Conservation (phyloP, 2,329 filamentous ascomycete genomes). For the Nemania serpens region DNA sequence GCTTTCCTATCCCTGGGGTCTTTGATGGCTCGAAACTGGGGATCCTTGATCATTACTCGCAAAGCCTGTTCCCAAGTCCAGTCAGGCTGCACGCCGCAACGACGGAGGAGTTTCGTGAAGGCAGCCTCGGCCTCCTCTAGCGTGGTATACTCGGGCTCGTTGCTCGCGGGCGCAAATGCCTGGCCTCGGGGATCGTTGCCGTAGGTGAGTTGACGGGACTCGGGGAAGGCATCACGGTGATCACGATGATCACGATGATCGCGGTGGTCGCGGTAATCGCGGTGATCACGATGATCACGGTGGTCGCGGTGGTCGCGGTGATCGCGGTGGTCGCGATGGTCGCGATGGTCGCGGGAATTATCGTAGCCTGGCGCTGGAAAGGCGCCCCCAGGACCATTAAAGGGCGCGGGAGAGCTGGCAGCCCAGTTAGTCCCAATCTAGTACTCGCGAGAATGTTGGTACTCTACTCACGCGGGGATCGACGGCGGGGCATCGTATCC, state of each 20-base stretch:
- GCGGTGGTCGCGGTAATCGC: constrained; percentile 36
- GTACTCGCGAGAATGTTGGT: background rate
- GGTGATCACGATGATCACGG: constrained; percentile 41
- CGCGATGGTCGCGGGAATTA: constrained; percentile 40
- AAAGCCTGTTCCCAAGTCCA: constrained; percentile 94
- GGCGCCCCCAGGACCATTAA: constrained; percentile 48
- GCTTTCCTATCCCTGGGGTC: constrained; percentile 88
- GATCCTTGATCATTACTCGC: constrained; percentile 82
- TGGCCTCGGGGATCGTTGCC: constrained; percentile 61
- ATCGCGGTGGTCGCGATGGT: constrained; percentile 40
- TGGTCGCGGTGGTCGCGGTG: constrained; percentile 41
- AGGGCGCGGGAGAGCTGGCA: constrained; percentile 46
- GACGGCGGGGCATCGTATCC: constrained; percentile 58
- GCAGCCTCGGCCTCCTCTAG: constrained; percentile 90
- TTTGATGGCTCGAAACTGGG: constrained; percentile 90
- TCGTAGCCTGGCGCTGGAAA: constrained; percentile 29
- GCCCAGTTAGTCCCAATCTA: background rate
- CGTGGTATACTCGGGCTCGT: constrained; percentile 78
- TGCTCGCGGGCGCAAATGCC: constrained; percentile 64
- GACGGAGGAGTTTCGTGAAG: constrained; percentile 87
- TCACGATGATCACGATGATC: constrained; percentile 45
- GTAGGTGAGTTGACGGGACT: constrained; percentile 63
- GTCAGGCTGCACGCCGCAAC: constrained; percentile 83
- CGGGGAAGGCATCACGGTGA: constrained; percentile 49
- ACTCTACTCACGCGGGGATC: constrained; percentile 48